Base-by-base conservation (phyloP, 768 basidiomycete species). In the Coprinellus micaceus region DNA sequence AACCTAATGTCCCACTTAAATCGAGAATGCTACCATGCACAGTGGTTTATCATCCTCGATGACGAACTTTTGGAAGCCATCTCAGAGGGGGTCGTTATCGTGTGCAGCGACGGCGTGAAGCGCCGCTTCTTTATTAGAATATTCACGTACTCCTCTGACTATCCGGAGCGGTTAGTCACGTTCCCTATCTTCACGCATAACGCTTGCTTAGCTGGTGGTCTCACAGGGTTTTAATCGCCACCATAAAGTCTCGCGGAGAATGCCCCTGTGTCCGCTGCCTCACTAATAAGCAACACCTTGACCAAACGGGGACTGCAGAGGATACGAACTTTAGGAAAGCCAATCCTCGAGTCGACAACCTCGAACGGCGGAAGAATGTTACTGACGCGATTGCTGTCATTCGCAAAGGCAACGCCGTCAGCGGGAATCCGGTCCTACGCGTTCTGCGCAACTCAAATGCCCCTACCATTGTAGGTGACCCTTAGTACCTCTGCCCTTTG, bases 1-100 rank as follows among this genome's bases (percentile, higher is more conserved):
- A 45, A 45, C 44, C 33, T 33, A 13, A 33, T 33, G 33, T 6
- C 33, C 33, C 13, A 33, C 33, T 13, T 33, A 10, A 53, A 47
- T 47, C 24, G 57, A 1, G 67, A 72, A 51, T 55, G 70, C 3
- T 45, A 67, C 5, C 71, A 72, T 28, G 61, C 54, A 19, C 53
- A 67, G 19, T 73, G 67, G 62, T 15, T 39, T 4, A 17, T 60
- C 2, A 24, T 75, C 1, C 60, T 75, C 7, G 72, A 74, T 57
- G 61, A 62, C 1, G 66, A 73, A 1, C 73, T 76, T 56, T 25
- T 62, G 33, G 7, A 67, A 13, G 72, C 68, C 0, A 74, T 70
- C 56, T 33, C 29, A 15, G 58, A 74, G 54, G 72, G 74, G 0
- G 66, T 74, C 7, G 66, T 69, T 1, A 43, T 73, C 1, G 30